Conservation (phyloP, 164 flowering plant genomes). For the Echeveria elegans region DNA sequence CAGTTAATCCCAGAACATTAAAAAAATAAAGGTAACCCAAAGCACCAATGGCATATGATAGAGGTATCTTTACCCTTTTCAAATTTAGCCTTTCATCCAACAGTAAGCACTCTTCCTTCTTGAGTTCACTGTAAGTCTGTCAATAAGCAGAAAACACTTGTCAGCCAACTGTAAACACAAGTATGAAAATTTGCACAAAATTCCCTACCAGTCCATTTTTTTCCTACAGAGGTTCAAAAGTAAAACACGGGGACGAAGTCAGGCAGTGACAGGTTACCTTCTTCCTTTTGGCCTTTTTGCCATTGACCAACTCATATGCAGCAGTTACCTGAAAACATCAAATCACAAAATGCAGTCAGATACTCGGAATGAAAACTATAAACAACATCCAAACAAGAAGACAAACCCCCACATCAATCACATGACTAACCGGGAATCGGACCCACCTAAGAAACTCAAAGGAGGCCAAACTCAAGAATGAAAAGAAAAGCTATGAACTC, state of each 20-base stretch:
- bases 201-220: too few species aligned
- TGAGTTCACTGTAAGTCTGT: conserved; percentile 5
- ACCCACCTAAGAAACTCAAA: too few species aligned
- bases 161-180: background rate
- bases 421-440: background rate
- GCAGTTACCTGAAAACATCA: conserved; percentile 2
- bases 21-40: background rate
- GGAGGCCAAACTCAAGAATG: too few species aligned
- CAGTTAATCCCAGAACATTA: background rate
- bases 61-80: background rate
- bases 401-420: background rate
- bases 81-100: conserved; percentile 8
- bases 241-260: background rate
- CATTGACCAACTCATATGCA: background rate
- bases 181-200: background rate
- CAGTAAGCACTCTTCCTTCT: conserved; percentile 5
- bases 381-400: background rate
- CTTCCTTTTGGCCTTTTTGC: conserved; percentile 4
- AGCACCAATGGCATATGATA: background rate
- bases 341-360: background rate
- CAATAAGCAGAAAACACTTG: background rate
- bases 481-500: too few species aligned
- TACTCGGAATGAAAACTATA: background rate
- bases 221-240: background rate
- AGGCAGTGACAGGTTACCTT: background rate